These are phyloP conservation scores for Colletotrichum sojae DNA, from an alignment of 2,329 filamentous ascomycete species.

Conservation along the genomic window DNA sequence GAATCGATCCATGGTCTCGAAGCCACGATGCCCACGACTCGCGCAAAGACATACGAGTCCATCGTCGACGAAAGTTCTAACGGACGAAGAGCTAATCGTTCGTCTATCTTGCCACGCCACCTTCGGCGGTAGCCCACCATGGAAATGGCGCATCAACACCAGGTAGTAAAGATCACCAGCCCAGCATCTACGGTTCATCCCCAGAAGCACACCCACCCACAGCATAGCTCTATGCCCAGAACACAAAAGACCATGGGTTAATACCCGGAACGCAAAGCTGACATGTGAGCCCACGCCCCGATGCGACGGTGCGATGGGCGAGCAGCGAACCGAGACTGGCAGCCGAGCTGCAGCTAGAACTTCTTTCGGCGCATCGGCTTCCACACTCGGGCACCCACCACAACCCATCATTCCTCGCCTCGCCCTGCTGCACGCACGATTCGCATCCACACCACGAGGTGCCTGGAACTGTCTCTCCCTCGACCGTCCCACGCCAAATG, in stretches of 20 bases:
- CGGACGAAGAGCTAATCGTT: no score
- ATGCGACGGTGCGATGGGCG: conserved; percentile 6
- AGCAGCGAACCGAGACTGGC: conserved; percentile 8
- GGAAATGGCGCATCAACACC: background rate
- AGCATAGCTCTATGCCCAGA: no score
- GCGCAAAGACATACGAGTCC: background rate
- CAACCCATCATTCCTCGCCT: background rate
- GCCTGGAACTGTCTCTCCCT: background rate
- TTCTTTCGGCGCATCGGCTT: conserved; percentile 15
- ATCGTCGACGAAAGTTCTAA: background rate
- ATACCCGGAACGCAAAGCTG: background rate
- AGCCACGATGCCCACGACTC: background rate
- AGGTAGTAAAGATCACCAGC: conserved; percentile 10
- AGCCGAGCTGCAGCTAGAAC: conserved; percentile 25
- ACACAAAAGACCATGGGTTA: background rate
- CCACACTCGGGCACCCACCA: background rate
- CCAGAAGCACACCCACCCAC: conserved; percentile 5
- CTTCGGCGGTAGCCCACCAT: background rate
- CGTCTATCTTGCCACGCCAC: conserved; percentile 3
- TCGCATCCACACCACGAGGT: background rate
- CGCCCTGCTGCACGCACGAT: conserved; percentile 12
- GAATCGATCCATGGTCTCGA: no score
- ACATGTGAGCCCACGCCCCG: conserved; percentile 19
- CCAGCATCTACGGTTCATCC: background rate
- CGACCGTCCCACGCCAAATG: no score